Base-by-base conservation (phyloP, 1,284 basidiomycete genomes). In the Earliella scabrosa region DNA sequence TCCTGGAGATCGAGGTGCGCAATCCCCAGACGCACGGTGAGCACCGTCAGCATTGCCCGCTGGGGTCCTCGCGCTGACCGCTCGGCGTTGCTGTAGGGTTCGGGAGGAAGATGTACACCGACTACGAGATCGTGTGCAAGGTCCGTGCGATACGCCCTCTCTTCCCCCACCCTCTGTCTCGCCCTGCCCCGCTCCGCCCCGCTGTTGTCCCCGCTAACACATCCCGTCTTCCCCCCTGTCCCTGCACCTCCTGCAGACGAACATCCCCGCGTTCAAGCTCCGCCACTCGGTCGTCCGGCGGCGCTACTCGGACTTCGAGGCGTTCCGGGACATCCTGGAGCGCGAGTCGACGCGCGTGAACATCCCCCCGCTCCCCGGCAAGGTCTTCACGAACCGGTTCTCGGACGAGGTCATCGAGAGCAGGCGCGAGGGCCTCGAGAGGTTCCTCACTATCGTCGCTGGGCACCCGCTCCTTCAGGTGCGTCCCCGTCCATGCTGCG, bases 111-210 rank as follows among this genome's bases (percentile, higher is more conserved):
- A 97, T 97, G 95, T 99, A 93, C 74, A 99, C 97, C 45, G 96
- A 99, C 81, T 99, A 99, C 71, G 97, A 99, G 77, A 91, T 99
- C 63, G 90, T 98, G 50, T 98, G 95, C 82, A 94, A 95, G 86
- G 95, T 93, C 61, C 56, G 82, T 72, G 24, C 40, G 34, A 32
- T 31, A 13, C 46, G 31, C 20, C 32, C 45, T 43, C 39, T 49
- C 31, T 31, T 27, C n/a, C 23, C 32, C 23, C 21, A 35, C 29
- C 36, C 3, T 31, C 29, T 7, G 4, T 39, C 8, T 31, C 27
- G 16, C 31, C 29, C 31, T 20, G 48, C 40, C 24, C 24, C 26
- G 31, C 27, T 48, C 31, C 45, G 27, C 45, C n/a, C 18, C 50
- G 18, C 32, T 24, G 39, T n/a, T 31, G 11, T 24, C 31, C 39